Base-by-base conservation (phyloP, 2,329 filamentous ascomycete species). In the Bipolaris zeicola region DNA sequence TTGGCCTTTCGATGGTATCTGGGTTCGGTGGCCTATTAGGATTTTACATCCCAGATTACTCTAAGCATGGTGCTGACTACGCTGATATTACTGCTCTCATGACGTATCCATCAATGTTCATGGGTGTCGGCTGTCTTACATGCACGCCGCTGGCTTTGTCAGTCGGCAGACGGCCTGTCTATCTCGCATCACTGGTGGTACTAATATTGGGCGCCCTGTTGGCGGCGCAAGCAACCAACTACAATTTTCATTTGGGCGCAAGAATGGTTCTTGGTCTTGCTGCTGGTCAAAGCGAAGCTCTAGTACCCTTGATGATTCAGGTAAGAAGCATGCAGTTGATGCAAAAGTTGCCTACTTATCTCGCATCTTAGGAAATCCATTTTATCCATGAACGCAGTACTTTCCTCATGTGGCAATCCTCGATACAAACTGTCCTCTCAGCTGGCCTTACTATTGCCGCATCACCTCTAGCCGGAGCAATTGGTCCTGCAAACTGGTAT, bases 301-400 rank as follows among this genome's bases (percentile, higher is more conserved):
- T 80, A 3, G 73, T 78, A 2, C 78, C 77, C 0, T 72, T 80
- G 72, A 78, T 80, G 61, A 67, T 69, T 11, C 62, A 68, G 55
- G 64, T 64, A 46, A 54, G 58, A 6, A 22, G 7, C 16, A 28
- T 5, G 5, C 7, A 13, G 11, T 36, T 22, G 4, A 18, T n/a
- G 3, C 36, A 43, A 10, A 6, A 28, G 4, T 22, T 13, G 18
- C n/a, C 7, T 16, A 14, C 39, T 50, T n/a, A 43, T 44, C 8
- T 6, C 13, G 7, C 2, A 16, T 36, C 2, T 3, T 16, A 63
- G 63, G 61, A 64, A 26, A 60, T 80, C 10, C 78, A 79, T 60
- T 81, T 81, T 55, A 62, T 81, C 0, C 79, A 81, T 63, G 79
- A 81, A 61, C 67, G 79, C 4, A 76, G 76, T 38, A 78, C 66